Evolutionary conservation across 2,329 filamentous ascomycete species (phyloP), one percentile per base, ranked within the genome.

Genomic region (Orbilia brochopaga): DNA sequence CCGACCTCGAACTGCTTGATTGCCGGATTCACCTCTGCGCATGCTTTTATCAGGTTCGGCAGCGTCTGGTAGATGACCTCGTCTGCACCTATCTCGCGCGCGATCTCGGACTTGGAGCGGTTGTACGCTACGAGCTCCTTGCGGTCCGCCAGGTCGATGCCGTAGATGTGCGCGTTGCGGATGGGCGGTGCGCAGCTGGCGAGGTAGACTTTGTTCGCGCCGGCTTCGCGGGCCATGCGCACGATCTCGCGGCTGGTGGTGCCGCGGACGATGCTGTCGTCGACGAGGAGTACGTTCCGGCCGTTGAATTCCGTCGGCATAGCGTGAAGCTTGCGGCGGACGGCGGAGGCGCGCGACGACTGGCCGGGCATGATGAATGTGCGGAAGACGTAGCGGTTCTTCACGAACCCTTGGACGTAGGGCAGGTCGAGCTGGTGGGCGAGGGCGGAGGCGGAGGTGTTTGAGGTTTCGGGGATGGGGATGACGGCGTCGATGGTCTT

Each of bases 301-400:
- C 85, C 90, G 65, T 87, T 83, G 80, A 97, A 97, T 78, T 97
- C 92, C 40, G 88, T 87, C 24, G 88, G 86, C 80, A 97, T 96
- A 19, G 92, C 87, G 72, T 90, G 93, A 42, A 97, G 84, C 81
- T 97, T 97, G 54, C 92, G 86, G 2, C 93, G 88, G 8, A 97
- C 91, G 75, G 91, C 89, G 80, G 93, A 93, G 77, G 94, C 87
- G 2, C 92, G 85, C 17, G 87, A 85, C 75, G 86, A 86, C 79
- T 97, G 92, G 27, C 89, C 89, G 1, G 92, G 88, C 88, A 90
- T 90, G 78, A 92, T 93, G 79, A 93, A 94, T 0, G 91, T 95
- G 55, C 91, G 86, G 83, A 91, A 92, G 70, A 95, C 89, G 79
- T 95, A 95, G 58, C 90, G 85, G 80, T 95, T 95, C 83, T 94